Percentiles rank a stretch among this genome's conserved stretches.
Conservation (phyloP, 2,329 filamentous ascomycete species). For the Cadophora sp. region DNA sequence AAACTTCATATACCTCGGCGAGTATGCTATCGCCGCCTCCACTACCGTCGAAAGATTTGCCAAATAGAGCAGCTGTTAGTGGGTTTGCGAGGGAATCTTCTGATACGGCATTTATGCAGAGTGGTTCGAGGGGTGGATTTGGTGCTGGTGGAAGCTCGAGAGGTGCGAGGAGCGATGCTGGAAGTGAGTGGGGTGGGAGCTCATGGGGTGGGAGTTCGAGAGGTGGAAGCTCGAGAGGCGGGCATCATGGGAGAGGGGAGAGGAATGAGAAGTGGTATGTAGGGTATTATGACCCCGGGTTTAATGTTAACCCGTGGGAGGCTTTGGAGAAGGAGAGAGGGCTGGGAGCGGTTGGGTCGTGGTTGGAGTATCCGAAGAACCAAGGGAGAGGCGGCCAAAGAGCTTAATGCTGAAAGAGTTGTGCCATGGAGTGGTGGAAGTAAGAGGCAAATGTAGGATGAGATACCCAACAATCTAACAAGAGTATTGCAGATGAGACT, state of each 20-base stretch:
- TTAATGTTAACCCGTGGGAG: slow-evolving; percentile 77
- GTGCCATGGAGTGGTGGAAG: not conserved
- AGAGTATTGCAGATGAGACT: not conserved
- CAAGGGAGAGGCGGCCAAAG: slow-evolving; percentile 2
- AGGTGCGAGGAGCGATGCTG: slow-evolving; percentile 11
- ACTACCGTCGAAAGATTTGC: slow-evolving; percentile 20
- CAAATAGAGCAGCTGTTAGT: slow-evolving; percentile 23
- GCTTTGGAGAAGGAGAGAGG: slow-evolving; percentile 57
- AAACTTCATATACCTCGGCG: not conserved
- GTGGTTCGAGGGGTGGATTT: slow-evolving; percentile 19
- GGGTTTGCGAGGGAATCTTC: not conserved
- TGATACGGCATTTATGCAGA: slow-evolving; percentile 32
- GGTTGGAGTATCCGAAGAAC: slow-evolving; percentile 47
- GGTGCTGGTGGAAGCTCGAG: slow-evolving; percentile 25
- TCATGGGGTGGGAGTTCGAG: slow-evolving; percentile 14
- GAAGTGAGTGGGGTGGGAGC: slow-evolving; percentile 17
- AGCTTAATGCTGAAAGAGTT: not conserved
- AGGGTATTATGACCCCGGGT: slow-evolving; percentile 72
- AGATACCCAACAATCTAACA: not conserved
- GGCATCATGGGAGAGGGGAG: slow-evolving; percentile 44
- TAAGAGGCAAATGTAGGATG: not conserved
- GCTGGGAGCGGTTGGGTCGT: slow-evolving; percentile 53
- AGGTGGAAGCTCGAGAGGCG: slow-evolving; percentile 13
- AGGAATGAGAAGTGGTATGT: slow-evolving; percentile 63
- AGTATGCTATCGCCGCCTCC: slow-evolving; percentile 14